Conservation (phyloP, 352 stramenopile species). For the Phytophthora nicotianae region DNA sequence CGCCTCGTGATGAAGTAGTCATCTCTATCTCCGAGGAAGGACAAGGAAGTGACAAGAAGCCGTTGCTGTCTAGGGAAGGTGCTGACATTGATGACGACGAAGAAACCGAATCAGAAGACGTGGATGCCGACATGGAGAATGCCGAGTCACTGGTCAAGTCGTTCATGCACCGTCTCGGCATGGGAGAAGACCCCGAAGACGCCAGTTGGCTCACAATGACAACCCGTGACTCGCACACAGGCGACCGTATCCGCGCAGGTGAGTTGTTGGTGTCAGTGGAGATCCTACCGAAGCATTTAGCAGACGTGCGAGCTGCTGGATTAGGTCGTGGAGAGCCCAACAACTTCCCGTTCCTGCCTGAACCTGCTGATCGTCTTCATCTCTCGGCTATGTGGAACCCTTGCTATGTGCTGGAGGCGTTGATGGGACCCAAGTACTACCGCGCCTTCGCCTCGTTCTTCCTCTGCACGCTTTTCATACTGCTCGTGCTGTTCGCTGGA, state of each 20-base stretch:
- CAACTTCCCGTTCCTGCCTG: conserved; percentile 75
- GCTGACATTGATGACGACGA: conserved; percentile 26
- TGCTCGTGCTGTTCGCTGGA: conserved; percentile 69
- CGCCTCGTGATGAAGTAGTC: conserved; percentile 22
- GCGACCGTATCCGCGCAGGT: conserved; percentile 61
- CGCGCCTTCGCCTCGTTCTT: conserved; percentile 69
- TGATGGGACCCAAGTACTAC: conserved; percentile 81
- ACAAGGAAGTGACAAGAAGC: conserved; percentile 19
- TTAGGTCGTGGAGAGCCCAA: conserved; percentile 81
- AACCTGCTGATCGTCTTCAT: conserved; percentile 75
- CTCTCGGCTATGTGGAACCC: conserved; percentile 86
- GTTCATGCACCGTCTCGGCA: conserved; percentile 75
- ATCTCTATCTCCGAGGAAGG: conserved; percentile 35
- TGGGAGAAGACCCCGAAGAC: conserved; percentile 81
- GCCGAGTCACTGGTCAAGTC: conserved; percentile 72
- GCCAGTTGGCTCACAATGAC: conserved; percentile 77
- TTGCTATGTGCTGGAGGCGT: conserved; percentile 73
- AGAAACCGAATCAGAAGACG: conserved; percentile 33
- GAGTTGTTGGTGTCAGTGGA: conserved; percentile 79
- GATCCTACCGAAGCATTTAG: conserved; percentile 65
- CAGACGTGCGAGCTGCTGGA: conserved; percentile 66
- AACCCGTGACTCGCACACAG: conserved; percentile 62
- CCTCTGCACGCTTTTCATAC: conserved; percentile 56
- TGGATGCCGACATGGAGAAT: conserved; percentile 56
- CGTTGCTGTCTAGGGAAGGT: conserved; percentile 25